Conservation (phyloP, 345 rosid genomes). For the Citrus unshiu region DNA sequence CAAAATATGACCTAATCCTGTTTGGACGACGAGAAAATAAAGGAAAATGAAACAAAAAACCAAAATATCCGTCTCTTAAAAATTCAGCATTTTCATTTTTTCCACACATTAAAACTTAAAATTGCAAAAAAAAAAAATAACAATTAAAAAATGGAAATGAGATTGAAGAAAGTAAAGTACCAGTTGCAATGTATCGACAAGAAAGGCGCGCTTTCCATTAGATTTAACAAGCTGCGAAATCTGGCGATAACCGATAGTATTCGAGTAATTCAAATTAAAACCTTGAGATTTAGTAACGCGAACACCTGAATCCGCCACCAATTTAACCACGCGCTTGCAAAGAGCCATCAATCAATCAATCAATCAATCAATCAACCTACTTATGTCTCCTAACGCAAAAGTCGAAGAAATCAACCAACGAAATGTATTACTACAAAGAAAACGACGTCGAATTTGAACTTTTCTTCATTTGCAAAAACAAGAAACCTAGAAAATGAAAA, state of each 20-base stretch:
- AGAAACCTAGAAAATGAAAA: not conserved
- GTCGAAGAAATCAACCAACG: not conserved
- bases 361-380: not conserved
- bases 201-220: conserved; percentile 76
- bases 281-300: conserved; percentile 28
- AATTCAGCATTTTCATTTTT: not conserved
- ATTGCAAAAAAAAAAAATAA: not conserved
- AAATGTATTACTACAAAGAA: not conserved
- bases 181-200: conserved; percentile 91
- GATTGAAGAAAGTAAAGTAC: conserved; percentile 25
- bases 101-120: not conserved
- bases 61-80: not conserved
- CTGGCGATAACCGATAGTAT: conserved; percentile 27
- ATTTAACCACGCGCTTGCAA: conserved; percentile 35
- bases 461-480: not conserved
- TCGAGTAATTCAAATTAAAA: conserved; percentile 7
- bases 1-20: not conserved
- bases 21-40: not conserved
- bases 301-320: conserved; percentile 34
- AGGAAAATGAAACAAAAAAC: not conserved
- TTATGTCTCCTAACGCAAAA: no score
- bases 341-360: conserved; percentile 38
- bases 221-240: conserved; percentile 62
- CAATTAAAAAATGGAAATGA: not conserved
- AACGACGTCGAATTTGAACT: not conserved